Evolutionary conservation across 129 eudicot genomes (phyloP), one percentile per base, ranked within the genome.

Genomic region (Flaveria bidentis): DNA sequence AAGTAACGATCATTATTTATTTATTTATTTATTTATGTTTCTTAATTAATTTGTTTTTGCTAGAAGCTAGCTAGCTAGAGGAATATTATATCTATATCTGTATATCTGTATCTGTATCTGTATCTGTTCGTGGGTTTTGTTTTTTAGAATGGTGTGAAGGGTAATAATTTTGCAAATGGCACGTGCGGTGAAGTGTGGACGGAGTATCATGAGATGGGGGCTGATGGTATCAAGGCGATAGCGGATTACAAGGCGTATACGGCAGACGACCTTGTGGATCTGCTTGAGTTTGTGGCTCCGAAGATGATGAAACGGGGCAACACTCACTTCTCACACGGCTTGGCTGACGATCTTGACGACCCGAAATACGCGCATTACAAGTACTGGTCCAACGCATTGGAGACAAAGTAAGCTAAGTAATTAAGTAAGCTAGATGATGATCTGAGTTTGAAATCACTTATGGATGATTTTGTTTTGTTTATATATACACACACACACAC

Each of bases 151-250:
- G 97, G 94, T 10, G 77, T 86, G 11, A 95, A 95, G 84, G 99
- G 99, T 14, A 73, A 71, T 65, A 89, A 83, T 75, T 56, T 78
- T 56, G 97, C 87, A 7, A 91, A 95, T 74, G 77, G 69, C 28
- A 84, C 92, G 9, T 91, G 96, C 66, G 74, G 84, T 13, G 97
- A 94, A 80, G 97, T 94, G 82, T 94, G 99, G 99, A 91, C 97
- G 0, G 99, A 95, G 86, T 95, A 95, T 75, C 94, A 91, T 62
- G 97, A 95, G 13, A 95, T 95, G 94, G 97, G 96, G 26, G 44
- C 86, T 79, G 71, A 84, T 64, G 99, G 97, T 58, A 80, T 89
- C 74, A 86, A 86, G 63, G 97, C 99, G 51, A 87, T 89, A 69
- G 86, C 89, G 9, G 99, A 89, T 15, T 95, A 89, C 76, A 87